Evolutionary conservation across 2,329 filamentous ascomycete genomes (phyloP), one percentile per base, ranked within the genome.

Genomic region (Penicillium digitatum): DNA sequence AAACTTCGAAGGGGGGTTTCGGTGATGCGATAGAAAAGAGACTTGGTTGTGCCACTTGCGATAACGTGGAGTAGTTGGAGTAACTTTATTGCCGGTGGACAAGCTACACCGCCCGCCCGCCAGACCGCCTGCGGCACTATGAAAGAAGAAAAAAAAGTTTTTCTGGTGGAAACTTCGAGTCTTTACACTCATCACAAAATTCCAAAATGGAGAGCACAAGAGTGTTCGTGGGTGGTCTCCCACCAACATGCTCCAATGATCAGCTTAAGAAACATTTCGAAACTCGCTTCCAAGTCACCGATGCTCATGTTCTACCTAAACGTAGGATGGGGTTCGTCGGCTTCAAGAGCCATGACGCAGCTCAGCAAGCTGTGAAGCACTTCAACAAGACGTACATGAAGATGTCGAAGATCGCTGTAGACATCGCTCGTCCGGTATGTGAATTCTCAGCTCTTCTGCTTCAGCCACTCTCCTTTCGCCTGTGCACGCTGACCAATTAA

Each of bases 341-440:
- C 60, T 97, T 93, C 80, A 92, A 89, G 76, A 89, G 84, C 48
- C 79, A 88, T 14, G 85, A 93, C 59, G 87, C 90, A 70, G 94
- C 94, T 54, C 79, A 83, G 54, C 84, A 86, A 69, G 93, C 94
- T 42, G 88, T 95, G 71, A 92, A 89, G 74, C 95, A 96, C 78
- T 96, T 96, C 81, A 92, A 99, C 79, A 90, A 85, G 72, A 87
- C 92, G 60, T 99, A 91, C 75, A 90, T 99, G 67, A 90, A 91
- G 66, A 94, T 96, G 89, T 96, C 92, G 55, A 95, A 87, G 78
- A 91, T 99, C 67, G 82, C 82, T 29, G 94, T 96, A 59, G 92
- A 96, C 77, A 78, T 94, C 68, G 94, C 94, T 54, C 87, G 84
- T 72, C 87, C 94, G 57, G 88, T 95, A 78, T 70, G 82, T 75